phyloP scores from a whole-genome alignment of 2,329 filamentous ascomycete species.

The Sarocladium brachiariae region DNA sequence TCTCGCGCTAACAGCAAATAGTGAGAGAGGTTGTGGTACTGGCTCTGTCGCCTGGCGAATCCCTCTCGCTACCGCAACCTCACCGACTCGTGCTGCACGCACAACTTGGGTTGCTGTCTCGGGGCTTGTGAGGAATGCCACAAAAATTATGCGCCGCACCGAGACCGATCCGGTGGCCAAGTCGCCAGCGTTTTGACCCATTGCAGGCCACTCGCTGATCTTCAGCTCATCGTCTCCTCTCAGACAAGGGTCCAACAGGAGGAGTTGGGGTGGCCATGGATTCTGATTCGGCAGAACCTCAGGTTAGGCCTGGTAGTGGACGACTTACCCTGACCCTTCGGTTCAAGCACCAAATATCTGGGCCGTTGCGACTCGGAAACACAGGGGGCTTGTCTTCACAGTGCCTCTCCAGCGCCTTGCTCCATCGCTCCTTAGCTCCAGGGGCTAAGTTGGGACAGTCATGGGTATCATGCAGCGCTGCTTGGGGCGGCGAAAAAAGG shows the following conservation, averaged over 20 bases:
- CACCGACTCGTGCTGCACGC: neutral
- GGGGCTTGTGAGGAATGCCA: slow-evolving; percentile 4
- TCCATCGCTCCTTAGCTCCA: slow-evolving; percentile 1
- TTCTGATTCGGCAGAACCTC: neutral
- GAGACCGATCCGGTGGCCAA: neutral
- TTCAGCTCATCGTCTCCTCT: neutral
- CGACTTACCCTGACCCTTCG: neutral
- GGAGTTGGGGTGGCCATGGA: neutral
- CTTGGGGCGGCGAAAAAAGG: neutral
- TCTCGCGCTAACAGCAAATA: neutral
- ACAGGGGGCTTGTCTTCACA: neutral
- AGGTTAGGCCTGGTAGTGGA: neutral
- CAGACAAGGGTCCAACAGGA: too few species aligned
- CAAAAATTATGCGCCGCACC: neutral
- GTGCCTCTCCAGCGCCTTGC: neutral
- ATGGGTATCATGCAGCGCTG: neutral
- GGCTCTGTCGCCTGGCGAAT: neutral
- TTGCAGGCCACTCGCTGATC: neutral
- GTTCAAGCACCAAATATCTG: neutral
- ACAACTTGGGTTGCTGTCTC: slow-evolving; percentile 1
- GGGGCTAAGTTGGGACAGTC: neutral
- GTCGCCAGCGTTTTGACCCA: slow-evolving; percentile 1
- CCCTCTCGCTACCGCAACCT: neutral
- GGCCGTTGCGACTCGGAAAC: neutral
- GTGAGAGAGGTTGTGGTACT: neutral